Evolutionary conservation across 805 yeast species (phyloP), one percentile per base, ranked within the genome.

Genomic region (Suhomyces tanzawaensis): DNA sequence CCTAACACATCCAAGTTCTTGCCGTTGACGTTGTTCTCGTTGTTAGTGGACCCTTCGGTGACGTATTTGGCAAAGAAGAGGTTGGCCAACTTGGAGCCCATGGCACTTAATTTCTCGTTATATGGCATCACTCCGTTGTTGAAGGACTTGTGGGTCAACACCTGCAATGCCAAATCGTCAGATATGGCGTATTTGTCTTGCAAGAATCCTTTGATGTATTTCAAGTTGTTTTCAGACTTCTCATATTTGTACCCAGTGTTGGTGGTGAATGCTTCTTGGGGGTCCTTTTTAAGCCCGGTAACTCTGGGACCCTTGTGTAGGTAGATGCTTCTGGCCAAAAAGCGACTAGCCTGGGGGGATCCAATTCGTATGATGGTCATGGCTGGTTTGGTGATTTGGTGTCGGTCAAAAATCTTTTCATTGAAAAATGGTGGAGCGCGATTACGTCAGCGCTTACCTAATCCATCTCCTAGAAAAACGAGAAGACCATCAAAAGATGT

Each of bases 101-200:
- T 66, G 30, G 82, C 74, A 14, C 87, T 72, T 51, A 91, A 69
- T 59, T 83, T 85, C 58, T 89, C 96, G 64, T 90, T 91, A 65
- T 85, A 87, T 6, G 97, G 96, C 51, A 82, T 79, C 45, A 76
- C 69, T 7, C 96, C 97, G 64, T 87, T 95, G 4, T 95, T 95
- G 71, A 89, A 91, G 16, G 96, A 86, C 66, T 91, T 91, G 66
- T 91, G 97, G 4, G 97, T 90, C 52, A 90, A 67, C 28, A 86
- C 80, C 65, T 91, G 98, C 44, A 88, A 68, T 16, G 83, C 64
- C 41, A 83, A 48, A 5, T 72, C 71, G 51, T 86, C 84, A 4
- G 82, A 70, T 29, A 90, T 66, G 29, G 68, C 47, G 52, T 70
- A 81, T 43, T 74, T 68, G 16, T 66, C 67, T 15, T 53, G 43